These are phyloP conservation scores for Alloteropsis semialata DNA, from an alignment of 176 grass and related monocot genomes.

Conservation along the genomic window DNA sequence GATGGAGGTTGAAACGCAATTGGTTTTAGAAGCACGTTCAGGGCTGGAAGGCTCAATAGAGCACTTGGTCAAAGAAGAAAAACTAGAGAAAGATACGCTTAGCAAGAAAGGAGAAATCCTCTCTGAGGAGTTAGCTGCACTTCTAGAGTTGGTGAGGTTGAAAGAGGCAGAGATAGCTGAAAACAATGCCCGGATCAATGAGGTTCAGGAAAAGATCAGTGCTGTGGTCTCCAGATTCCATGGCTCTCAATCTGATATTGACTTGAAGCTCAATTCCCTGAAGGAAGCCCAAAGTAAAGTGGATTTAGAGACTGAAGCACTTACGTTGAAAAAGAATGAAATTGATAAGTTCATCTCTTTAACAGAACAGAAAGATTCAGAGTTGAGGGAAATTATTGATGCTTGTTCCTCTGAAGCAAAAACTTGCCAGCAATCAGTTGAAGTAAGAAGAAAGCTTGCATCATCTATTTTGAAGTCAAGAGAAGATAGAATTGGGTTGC, in stretches of 20 bases:
- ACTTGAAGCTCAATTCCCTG: slow-evolving; percentile 55
- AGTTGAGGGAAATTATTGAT: slow-evolving; percentile 53
- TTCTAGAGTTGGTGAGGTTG: slow-evolving; percentile 73
- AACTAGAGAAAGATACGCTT: slow-evolving; percentile 63
- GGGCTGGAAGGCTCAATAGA: slow-evolving; percentile 73
- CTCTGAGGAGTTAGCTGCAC: slow-evolving; percentile 63
- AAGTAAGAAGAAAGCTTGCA: slow-evolving; percentile 60
- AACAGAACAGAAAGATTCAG: slow-evolving; percentile 54
- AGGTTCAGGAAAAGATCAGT: slow-evolving; percentile 78
- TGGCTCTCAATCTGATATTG: slow-evolving; percentile 66
- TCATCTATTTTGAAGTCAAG: slow-evolving; percentile 76
- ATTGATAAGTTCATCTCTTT: slow-evolving; percentile 57
- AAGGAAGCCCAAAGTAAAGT: slow-evolving; percentile 53
- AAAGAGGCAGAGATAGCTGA: slow-evolving; percentile 91
- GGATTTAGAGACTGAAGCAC: slow-evolving; percentile 56
- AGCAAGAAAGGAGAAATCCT: slow-evolving; percentile 58
- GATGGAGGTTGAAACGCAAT: slow-evolving; percentile 69
- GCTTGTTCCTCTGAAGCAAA: slow-evolving; percentile 79
- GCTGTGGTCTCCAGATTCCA: slow-evolving; percentile 58
- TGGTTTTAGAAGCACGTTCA: slow-evolving; percentile 66
- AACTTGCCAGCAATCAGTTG: slow-evolving; percentile 47
- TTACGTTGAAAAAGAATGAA: slow-evolving; percentile 64
- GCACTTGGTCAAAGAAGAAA: slow-evolving; percentile 75
- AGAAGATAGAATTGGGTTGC: slow-evolving; percentile 65
- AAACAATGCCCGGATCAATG: slow-evolving; percentile 70